Conservation (phyloP, 208 protist genomes). For the Trypanosoma scelopori region DNA sequence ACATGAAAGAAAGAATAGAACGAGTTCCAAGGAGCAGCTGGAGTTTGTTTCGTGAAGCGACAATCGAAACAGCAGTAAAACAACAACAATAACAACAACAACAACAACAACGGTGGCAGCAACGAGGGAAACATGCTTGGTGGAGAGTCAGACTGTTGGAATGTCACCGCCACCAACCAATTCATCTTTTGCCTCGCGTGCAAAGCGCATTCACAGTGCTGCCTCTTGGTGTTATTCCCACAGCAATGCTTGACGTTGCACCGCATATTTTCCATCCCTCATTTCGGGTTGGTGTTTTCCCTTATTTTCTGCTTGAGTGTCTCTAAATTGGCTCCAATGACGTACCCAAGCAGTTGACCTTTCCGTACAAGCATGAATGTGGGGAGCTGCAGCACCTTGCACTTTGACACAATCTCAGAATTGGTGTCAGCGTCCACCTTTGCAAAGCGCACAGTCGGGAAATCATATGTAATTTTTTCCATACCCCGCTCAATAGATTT, state of each 20-base stretch:
- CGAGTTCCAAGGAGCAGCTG: too few species aligned
- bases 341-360: slow-evolving; percentile 58
- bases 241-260: neutral
- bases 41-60: too few species aligned
- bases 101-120: too few species aligned
- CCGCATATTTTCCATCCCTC: neutral
- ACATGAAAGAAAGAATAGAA: neutral
- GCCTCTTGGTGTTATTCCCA: neutral
- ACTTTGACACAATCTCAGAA: slow-evolving; percentile 75
- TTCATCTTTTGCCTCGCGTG: too few species aligned
- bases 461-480: slow-evolving; percentile 78
- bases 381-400: slow-evolving; percentile 70
- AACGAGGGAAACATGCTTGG: too few species aligned
- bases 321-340: slow-evolving; percentile 76
- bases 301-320: slow-evolving; percentile 66
- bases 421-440: slow-evolving; percentile 83
- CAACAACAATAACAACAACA: too few species aligned
- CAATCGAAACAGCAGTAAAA: too few species aligned
- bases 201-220: too few species aligned
- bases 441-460: slow-evolving; percentile 65
- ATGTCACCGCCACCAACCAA: too few species aligned
- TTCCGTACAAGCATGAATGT: slow-evolving; percentile 76
- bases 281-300: slow-evolving; percentile 32
- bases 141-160: too few species aligned
- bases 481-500: slow-evolving; percentile 72